These are phyloP conservation scores for Rhizophagus prolifer DNA, from an alignment of 192 early-diverging fungal genomes.

Conservation along the genomic window DNA sequence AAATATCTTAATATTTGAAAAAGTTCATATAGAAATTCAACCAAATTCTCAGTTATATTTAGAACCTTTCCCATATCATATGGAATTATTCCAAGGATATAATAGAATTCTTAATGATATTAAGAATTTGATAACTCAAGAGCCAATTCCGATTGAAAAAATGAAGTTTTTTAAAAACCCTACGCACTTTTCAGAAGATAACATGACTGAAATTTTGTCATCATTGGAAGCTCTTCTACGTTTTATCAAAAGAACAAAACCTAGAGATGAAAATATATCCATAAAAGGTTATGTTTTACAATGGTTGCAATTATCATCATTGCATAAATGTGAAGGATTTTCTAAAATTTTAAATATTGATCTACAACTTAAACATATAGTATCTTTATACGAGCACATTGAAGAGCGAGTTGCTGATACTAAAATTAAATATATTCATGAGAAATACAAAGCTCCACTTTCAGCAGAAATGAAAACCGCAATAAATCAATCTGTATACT, in stretches of 20 bases:
- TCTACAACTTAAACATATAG: conserved; percentile 13
- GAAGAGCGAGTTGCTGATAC: conserved; percentile 18
- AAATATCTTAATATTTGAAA: background rate
- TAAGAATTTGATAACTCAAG: conserved; percentile 1
- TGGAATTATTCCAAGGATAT: conserved; percentile 14
- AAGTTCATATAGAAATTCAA: background rate
- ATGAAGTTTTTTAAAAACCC: background rate
- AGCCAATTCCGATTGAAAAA: conserved; percentile 11
- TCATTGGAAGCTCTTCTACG: conserved; percentile 24
- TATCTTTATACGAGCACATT: conserved; percentile 17
- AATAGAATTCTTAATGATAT: conserved; percentile 4
- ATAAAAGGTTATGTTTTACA: conserved; percentile 21
- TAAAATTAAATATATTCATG: background rate
- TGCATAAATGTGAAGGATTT: background rate
- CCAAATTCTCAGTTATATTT: background rate
- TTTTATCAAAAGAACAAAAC: conserved; percentile 12
- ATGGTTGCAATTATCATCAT: conserved; percentile 13
- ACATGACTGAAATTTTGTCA: background rate
- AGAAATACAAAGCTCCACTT: conserved; percentile 9
- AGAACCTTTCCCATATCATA: conserved; percentile 14
- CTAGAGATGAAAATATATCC: background rate
- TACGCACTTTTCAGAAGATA: too few relatives aligned
- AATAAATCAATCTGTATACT: background rate
- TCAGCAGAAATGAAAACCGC: background rate
- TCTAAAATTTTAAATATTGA: background rate